Conservation (phyloP, 2,329 filamentous ascomycete species). For the Aspergillus novofumigatus region DNA sequence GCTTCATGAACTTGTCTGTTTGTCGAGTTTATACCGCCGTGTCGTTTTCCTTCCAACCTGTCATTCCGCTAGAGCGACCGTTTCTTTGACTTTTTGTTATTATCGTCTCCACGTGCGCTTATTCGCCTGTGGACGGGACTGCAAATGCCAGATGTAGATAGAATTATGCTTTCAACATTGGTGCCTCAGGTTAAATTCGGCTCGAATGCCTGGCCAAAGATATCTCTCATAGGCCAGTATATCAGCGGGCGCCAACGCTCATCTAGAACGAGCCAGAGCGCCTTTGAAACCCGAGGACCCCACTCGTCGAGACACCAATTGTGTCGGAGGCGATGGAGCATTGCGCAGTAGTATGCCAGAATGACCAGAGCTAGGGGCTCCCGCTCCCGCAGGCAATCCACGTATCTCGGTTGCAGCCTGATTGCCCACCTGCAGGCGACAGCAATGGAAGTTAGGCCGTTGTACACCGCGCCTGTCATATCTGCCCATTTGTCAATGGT, state of each 20-base stretch:
- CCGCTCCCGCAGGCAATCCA: conserved; percentile 35
- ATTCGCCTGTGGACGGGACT: neutral
- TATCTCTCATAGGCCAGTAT: conserved; percentile 28
- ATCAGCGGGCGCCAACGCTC: conserved; percentile 28
- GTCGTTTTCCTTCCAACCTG: too few relatives aligned
- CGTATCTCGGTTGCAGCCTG: conserved; percentile 28
- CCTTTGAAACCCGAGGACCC: conserved; percentile 61
- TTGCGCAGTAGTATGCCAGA: conserved; percentile 57
- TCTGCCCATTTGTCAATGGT: conserved; percentile 26
- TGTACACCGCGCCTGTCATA: conserved; percentile 21
- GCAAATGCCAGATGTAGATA: too few relatives aligned
- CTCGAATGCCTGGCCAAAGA: conserved; percentile 24
- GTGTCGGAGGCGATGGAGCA: conserved; percentile 56
- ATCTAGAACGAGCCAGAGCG: conserved; percentile 43
- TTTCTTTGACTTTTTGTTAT: neutral
- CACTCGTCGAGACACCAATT: conserved; percentile 67
- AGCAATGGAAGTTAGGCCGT: conserved; percentile 52
- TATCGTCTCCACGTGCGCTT: neutral
- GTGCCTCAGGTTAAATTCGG: neutral
- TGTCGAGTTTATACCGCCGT: neutral
- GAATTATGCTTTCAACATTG: neutral
- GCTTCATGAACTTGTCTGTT: neutral
- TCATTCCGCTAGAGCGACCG: neutral
- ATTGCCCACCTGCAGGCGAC: conserved; percentile 37
- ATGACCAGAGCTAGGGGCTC: conserved; percentile 49